Evolutionary conservation across 2,329 filamentous ascomycete genomes (phyloP).

Genomic region (Eurotiales sp.): DNA sequence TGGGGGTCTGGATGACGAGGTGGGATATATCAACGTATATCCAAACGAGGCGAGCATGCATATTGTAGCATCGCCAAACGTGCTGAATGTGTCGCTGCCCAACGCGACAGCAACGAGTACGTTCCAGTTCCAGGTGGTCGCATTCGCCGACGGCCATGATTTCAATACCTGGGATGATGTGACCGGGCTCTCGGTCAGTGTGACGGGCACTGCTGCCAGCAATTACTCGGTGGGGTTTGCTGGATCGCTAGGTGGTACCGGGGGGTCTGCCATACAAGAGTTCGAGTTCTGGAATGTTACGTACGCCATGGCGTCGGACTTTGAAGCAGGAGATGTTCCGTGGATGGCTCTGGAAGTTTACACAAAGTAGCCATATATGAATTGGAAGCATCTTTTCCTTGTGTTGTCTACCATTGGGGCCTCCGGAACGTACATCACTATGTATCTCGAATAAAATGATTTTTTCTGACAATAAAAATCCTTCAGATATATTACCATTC

Average conservation of each 20-base stretch:
- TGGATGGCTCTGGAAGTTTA: no score
- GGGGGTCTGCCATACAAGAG: not conserved
- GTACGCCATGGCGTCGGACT: not conserved
- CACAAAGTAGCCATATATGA: no score
- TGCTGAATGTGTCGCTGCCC: constrained; percentile 53
- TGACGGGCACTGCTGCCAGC: not conserved
- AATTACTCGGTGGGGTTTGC: constrained; percentile 8
- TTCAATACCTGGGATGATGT: not conserved
- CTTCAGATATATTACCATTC: no score
- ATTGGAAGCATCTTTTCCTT: no score
- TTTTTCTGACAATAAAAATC: no score
- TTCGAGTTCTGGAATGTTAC: constrained; percentile 12
- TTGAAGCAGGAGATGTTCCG: no score
- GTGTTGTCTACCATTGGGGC: no score
- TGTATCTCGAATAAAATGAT: no score
- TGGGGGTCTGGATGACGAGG: constrained; percentile 28
- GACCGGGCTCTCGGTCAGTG: not conserved
- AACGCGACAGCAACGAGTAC: constrained; percentile 46
- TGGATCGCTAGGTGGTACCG: not conserved
- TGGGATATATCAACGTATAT: constrained; percentile 30
- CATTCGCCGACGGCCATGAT: constrained; percentile 12
- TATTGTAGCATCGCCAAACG: constrained; percentile 38
- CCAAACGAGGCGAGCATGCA: constrained; percentile 40
- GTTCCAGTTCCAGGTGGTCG: constrained; percentile 34
- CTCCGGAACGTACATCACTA: no score